A percentile compares a stretch with the other conserved stretches of the same genome.
Conservation (phyloP, 768 basidiomycete species). For the Pisolithus microcarpus region DNA sequence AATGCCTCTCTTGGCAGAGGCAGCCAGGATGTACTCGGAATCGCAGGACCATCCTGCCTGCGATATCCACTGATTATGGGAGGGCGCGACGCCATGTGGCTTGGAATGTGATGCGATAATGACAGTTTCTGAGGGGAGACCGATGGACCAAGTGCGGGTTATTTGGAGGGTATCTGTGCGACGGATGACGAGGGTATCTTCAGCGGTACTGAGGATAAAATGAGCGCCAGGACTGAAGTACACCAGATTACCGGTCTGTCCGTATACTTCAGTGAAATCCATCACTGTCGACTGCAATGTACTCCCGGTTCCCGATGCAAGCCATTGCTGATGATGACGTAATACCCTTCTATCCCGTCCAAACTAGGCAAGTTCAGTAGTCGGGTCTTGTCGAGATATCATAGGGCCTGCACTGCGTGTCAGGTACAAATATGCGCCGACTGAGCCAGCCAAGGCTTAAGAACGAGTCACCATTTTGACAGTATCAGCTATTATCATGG, state of each 20-base stretch:
- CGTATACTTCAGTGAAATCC: conserved; percentile 87
- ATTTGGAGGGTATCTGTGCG: conserved; percentile 81
- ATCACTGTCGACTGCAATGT: conserved; percentile 27
- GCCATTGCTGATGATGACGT: too few species aligned
- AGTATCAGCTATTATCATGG: not conserved
- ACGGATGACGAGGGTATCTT: conserved; percentile 76
- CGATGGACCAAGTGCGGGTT: conserved; percentile 69
- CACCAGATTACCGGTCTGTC: conserved; percentile 63
- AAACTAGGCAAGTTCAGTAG: not conserved
- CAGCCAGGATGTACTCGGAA: conserved; percentile 79
- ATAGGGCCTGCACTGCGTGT: conserved; percentile 33
- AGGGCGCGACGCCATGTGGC: conserved; percentile 18
- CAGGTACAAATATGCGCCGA: conserved; percentile 38
- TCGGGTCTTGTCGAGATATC: conserved; percentile 29
- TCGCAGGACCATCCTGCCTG: conserved; percentile 83
- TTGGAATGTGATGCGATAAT: conserved; percentile 31
- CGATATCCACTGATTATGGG: conserved; percentile 46
- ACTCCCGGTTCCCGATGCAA: too few species aligned
- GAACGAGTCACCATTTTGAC: conserved; percentile 6
- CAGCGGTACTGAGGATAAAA: conserved; percentile 74
- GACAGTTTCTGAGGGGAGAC: conserved; percentile 46
- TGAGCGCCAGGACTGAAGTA: conserved; percentile 82
- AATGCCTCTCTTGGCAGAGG: conserved; percentile 60
- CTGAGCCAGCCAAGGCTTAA: conserved; percentile 8
- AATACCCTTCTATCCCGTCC: not conserved